phyloP scores from a whole-genome alignment of 352 stramenopile species.

The Globisporangium carolinianum region DNA sequence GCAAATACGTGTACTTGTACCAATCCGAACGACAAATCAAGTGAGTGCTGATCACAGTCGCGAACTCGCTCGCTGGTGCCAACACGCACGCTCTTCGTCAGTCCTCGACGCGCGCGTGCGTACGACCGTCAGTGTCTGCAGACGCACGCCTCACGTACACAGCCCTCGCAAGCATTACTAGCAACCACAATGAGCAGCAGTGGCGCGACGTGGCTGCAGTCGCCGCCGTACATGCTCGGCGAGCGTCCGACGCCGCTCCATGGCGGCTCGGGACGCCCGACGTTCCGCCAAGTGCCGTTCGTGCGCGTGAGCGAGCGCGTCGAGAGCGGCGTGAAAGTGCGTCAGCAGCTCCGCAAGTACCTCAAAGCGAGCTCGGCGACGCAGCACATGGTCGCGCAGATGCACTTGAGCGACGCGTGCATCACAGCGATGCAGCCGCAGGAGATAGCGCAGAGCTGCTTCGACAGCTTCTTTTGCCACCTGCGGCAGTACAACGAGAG shows the following conservation, averaged over 20 bases:
- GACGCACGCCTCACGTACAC: too few species aligned
- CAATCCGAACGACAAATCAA: too few species aligned
- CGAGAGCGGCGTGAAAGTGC: slow-evolving; percentile 73
- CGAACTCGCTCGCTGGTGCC: too few species aligned
- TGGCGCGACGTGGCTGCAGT: slow-evolving; percentile 30
- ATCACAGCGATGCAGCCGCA: slow-evolving; percentile 69
- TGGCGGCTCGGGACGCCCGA: slow-evolving; percentile 38
- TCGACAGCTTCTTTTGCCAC: slow-evolving; percentile 68
- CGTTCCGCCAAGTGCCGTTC: slow-evolving; percentile 79
- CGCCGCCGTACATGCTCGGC: slow-evolving; percentile 76
- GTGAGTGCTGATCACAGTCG: too few species aligned
- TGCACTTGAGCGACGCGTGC: slow-evolving; percentile 73
- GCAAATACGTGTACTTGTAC: too few species aligned
- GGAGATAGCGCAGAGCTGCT: slow-evolving; percentile 75
- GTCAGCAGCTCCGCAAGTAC: slow-evolving; percentile 82
- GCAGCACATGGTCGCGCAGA: slow-evolving; percentile 76
- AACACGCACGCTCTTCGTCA: too few species aligned
- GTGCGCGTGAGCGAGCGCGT: slow-evolving; percentile 72
- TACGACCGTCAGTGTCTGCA: too few species aligned
- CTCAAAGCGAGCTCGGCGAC: slow-evolving; percentile 66
- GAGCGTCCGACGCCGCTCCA: slow-evolving; percentile 56
- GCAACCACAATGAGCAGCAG: background rate
- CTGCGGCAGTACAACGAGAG: slow-evolving; percentile 78
- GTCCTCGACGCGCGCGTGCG: too few species aligned
- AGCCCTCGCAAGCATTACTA: too few species aligned